Evolutionary conservation across 2,329 filamentous ascomycete species (phyloP).

Genomic region (Hymenoscyphus fraxineus): DNA sequence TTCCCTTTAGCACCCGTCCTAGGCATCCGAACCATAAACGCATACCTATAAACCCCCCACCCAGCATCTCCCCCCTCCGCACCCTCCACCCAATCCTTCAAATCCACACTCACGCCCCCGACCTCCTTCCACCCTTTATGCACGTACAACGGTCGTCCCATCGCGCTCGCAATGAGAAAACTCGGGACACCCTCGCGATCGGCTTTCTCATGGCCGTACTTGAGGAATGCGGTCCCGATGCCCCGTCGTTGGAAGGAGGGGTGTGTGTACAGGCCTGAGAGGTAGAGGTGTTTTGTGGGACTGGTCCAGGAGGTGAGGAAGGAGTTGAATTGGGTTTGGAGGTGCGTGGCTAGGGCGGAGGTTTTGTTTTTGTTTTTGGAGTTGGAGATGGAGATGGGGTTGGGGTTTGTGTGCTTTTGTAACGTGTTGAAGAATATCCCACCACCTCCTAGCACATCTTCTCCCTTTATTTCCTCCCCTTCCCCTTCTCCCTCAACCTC

Average conservation of each 20-base stretch:
- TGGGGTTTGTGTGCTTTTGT: not conserved
- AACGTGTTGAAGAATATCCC: not conserved
- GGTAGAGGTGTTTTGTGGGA: conserved; percentile 13
- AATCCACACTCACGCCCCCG: conserved; percentile 13
- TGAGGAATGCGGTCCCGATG: conserved; percentile 16
- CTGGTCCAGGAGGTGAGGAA: not conserved
- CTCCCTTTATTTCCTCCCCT: no score
- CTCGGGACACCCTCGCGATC: conserved; percentile 16
- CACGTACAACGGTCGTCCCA: conserved; percentile 17
- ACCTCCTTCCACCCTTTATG: conserved; percentile 19
- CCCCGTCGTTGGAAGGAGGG: conserved; percentile 18
- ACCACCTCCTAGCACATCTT: no score
- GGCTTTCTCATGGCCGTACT: conserved; percentile 14
- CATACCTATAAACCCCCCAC: conserved; percentile 7
- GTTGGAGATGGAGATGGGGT: not conserved
- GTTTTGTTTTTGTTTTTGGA: not conserved
- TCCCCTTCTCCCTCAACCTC: no score
- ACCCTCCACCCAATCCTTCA: conserved; percentile 17
- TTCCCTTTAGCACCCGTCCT: not conserved
- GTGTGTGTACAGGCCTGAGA: conserved; percentile 14
- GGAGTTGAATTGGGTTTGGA: not conserved
- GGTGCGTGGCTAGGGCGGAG: not conserved
- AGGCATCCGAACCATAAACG: conserved; percentile 5
- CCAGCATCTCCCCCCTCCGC: conserved; percentile 9
- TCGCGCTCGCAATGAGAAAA: conserved; percentile 17